Conservation (phyloP, 345 rosid genomes). For the Salix viminalis region DNA sequence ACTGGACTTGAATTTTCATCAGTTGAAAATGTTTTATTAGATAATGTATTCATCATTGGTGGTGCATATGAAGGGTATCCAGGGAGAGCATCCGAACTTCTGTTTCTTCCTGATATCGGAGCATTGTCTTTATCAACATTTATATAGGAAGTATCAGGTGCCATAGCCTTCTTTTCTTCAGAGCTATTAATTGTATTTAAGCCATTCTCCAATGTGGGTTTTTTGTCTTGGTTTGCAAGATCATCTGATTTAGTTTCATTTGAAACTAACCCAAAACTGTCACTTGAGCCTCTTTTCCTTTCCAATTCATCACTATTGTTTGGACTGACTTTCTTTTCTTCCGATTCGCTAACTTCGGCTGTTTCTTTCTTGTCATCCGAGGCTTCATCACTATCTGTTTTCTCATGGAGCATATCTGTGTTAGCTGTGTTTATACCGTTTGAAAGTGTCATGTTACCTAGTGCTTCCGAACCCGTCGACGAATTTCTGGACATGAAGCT, state of each 20-base stretch:
- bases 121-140: slow-evolving; percentile 12
- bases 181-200: slow-evolving; percentile 11
- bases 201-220: not conserved
- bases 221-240: slow-evolving; percentile 10
- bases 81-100: slow-evolving; percentile 15
- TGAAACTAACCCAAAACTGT: slow-evolving; percentile 4
- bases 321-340: not conserved
- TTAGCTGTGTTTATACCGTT: slow-evolving; percentile 24
- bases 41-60: slow-evolving; percentile 17
- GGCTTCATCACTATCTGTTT: slow-evolving; percentile 10
- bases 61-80: slow-evolving; percentile 21
- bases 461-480: slow-evolving; percentile 5
- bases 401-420: slow-evolving; percentile 18
- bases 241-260: not conserved
- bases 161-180: slow-evolving; percentile 1
- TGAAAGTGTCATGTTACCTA: slow-evolving; percentile 8
- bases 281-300: slow-evolving; percentile 10
- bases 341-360: not conserved
- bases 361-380: not conserved
- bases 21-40: slow-evolving; percentile 10
- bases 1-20: not conserved
- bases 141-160: not conserved
- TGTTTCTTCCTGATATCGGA: slow-evolving; percentile 8
- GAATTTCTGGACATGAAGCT: not conserved
- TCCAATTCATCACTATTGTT: slow-evolving; percentile 5